Base-by-base conservation (phyloP, 495 filamentous ascomycete genomes). In the Daldinia vernicosa region DNA sequence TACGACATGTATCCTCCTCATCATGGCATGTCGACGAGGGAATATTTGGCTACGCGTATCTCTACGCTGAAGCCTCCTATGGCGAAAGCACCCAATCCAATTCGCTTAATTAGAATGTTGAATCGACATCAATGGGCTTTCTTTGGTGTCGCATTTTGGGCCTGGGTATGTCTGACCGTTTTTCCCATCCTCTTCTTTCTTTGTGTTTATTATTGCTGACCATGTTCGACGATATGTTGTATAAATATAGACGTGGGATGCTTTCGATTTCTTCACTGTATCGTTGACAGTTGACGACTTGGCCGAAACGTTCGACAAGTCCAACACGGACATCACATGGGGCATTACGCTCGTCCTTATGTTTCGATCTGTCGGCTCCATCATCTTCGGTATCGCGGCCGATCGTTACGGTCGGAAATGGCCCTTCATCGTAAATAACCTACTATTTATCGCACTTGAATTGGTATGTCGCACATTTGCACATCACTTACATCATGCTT, bases 221-320 rank as follows among this genome's bases (percentile, higher is more conserved):
- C 12, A 30, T 33, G 27, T 12, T 55, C 24, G 52, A 22, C 15
- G 22, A 35, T 28, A 3, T 28, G 12, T 55, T 52, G 50, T 52
- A 19, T 54, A 35, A 22, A 8, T 51, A 30, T 77, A 88, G 88
- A 88, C 89, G 0, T 95, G 92, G 91, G 93, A 97, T 77, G 88
- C 93, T 14, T 94, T 95, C 67, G 93, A 97, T 75, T 97, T 97
- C 84, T 97, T 97, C 83, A 94, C 92, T 67, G 92, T 95, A 71
- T 92, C 90, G 6, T 78, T 97, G 61, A 93, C 92, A 0, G 88
- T 93, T 22, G 78, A 80, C 5, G 79, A 93, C 32, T 83, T 97
- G 28, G 89, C 92, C 27, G 78, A 88, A 70, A 78, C 80, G 1
- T 97, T 95, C 71, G 84, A 83, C 63, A 88, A 86, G 70, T 80